Percentiles rank a stretch among this genome's conserved stretches.
Evolutionary conservation across 2,329 filamentous ascomycete genomes (phyloP).

Genomic region (Penicillium griseofulvum): DNA sequence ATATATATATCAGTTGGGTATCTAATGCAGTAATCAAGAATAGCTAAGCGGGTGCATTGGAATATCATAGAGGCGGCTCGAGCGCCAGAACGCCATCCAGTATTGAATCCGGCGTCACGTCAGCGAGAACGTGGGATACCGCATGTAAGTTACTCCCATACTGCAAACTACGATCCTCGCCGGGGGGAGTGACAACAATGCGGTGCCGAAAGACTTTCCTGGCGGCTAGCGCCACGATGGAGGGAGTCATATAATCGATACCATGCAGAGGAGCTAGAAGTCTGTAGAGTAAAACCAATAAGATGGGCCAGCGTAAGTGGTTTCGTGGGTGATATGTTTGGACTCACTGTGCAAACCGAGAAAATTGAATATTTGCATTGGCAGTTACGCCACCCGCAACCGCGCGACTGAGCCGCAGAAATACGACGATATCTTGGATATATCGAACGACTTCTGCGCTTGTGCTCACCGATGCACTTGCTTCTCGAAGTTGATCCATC

Average conservation of each 20-base stretch:
- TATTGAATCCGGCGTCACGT: slow-evolving; percentile 54
- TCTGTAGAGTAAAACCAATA: slow-evolving; percentile 14
- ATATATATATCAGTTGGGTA: neutral
- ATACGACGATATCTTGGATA: slow-evolving; percentile 81
- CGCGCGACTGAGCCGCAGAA: slow-evolving; percentile 82
- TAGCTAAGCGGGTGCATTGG: neutral
- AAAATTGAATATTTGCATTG: slow-evolving; percentile 73
- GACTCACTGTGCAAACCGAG: slow-evolving; percentile 59
- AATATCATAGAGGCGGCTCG: slow-evolving; percentile 54
- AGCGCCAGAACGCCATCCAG: slow-evolving; percentile 60
- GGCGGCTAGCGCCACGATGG: slow-evolving; percentile 76
- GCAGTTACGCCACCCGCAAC: slow-evolving; percentile 76
- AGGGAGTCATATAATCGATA: slow-evolving; percentile 77
- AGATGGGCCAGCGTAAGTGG: neutral
- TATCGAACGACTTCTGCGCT: slow-evolving; percentile 80
- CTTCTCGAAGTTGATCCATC: slow-evolving; percentile 60
- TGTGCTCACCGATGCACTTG: slow-evolving; percentile 59
- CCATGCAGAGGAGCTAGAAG: slow-evolving; percentile 75
- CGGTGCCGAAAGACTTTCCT: slow-evolving; percentile 87
- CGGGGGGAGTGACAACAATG: slow-evolving; percentile 65
- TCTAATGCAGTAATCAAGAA: neutral
- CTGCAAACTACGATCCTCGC: slow-evolving; percentile 81
- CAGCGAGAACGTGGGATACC: slow-evolving; percentile 64
- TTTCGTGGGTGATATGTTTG: neutral
- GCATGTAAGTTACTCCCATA: slow-evolving; percentile 81